Evolutionary conservation across 345 rosid species (phyloP), one percentile per base, ranked within the genome.

Genomic region (Aethionema arabicum): DNA sequence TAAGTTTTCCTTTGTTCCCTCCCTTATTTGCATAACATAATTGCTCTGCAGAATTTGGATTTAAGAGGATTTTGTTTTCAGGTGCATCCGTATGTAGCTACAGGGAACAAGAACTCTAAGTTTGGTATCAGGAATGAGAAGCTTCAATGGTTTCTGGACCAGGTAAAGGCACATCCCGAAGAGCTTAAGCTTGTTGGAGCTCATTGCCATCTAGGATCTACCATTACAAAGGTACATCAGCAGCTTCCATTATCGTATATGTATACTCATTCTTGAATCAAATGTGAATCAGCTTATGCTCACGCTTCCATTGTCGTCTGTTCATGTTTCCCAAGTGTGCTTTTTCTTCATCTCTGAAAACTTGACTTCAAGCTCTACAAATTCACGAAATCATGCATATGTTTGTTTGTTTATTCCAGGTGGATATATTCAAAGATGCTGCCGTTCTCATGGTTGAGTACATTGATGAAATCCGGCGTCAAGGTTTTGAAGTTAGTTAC

Each of bases 51-150:
- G 0, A 30, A 61, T 3, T n/a, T 70, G 39, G 39, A 59, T 31
- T 44, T 1, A 39, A 58, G 45, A 31, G 38, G 43, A 15, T 14
- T 27, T 33, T 41, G 49, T 50, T 51, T 13, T 38, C 46, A 90
- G 99, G 97, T 93, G 45, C 99, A 93, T 83, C 90, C 99, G 62
- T 93, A 90, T 77, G 97, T 93, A 50, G 96, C 96, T 36, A 93
- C 97, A 1, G 99, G 96, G 63, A 93, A 93, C 77, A 90, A 95
- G 78, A 95, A 85, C 79, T 90, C 99, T 31, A 95, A 95, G 79
- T 90, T 95, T 68, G 99, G 99, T 40, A 95, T 95, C 49, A 83
- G 99, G 82, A 95, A 95, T 57, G 96, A 95, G 84, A 95, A 90
- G 77, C 77, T 95, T 80, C 97, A 86, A 61, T 95, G 97, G 97